phyloP scores from a whole-genome alignment of 345 rosid genomes.

The Murraya paniculata region DNA sequence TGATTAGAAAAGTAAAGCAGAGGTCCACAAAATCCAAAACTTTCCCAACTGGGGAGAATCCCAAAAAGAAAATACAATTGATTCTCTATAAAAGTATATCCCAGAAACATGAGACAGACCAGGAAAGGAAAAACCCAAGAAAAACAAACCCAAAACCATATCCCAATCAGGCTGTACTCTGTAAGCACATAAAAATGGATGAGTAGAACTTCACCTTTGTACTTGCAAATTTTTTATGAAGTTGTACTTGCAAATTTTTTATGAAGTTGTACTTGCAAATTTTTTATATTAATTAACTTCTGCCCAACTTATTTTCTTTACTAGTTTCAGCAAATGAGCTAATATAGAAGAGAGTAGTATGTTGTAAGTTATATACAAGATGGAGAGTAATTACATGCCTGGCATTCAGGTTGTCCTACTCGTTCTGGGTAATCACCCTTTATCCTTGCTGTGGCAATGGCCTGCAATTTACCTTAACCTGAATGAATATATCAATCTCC shows the following conservation, averaged over 20 bases:
- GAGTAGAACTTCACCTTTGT: not conserved
- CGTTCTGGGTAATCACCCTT: slow-evolving; percentile 98
- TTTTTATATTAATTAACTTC: not conserved
- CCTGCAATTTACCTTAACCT: slow-evolving; percentile 47
- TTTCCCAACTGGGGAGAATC: not conserved
- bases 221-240: no score
- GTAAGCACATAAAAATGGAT: not conserved
- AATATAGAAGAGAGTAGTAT: not conserved
- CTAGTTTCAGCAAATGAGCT: not conserved
- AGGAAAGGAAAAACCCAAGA: not conserved
- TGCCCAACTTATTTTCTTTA: not conserved
- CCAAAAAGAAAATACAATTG: not conserved
- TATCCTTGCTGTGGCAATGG: slow-evolving; percentile 88
- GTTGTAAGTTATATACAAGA: not conserved
- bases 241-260: not conserved
- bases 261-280: not conserved
- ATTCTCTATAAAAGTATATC: not conserved
- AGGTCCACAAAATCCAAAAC: not conserved
- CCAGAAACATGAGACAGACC: not conserved
- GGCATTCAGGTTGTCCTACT: slow-evolving; percentile 93
- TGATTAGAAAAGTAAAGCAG: not conserved
- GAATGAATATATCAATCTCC: slow-evolving; percentile 20
- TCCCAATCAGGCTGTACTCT: not conserved
- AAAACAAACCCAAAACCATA: not conserved
- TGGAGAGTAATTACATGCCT: slow-evolving; percentile 48